Conservation (phyloP, 805 yeast genomes). For the Debaryomyces tyrocola region DNA sequence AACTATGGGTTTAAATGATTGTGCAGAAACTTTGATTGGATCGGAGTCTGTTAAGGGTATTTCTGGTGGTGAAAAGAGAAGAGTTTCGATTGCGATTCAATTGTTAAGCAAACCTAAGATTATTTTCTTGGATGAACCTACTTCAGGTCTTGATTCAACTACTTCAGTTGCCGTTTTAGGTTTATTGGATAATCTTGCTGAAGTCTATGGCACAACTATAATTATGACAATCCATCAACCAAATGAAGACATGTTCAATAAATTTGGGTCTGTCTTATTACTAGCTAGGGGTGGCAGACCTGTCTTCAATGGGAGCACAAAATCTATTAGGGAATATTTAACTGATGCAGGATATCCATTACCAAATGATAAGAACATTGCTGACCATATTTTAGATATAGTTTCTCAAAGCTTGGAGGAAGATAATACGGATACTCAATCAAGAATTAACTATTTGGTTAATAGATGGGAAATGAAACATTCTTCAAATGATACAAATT, state of each 20-base stretch:
- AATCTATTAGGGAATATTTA: constrained; percentile 49
- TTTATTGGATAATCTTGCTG: constrained; percentile 57
- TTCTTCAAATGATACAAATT: constrained; percentile 34
- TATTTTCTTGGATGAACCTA: constrained; percentile 80
- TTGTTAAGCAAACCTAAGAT: constrained; percentile 70
- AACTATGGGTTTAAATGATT: constrained; percentile 68
- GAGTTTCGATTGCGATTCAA: constrained; percentile 82
- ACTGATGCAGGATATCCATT: constrained; percentile 49
- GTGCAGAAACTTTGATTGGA: constrained; percentile 66
- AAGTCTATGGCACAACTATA: constrained; percentile 62
- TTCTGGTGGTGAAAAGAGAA: constrained; percentile 63
- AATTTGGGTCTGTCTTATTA: constrained; percentile 70
- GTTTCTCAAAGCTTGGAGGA: constrained; percentile 48
- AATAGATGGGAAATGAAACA: constrained; percentile 33
- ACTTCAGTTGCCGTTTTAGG: constrained; percentile 69
- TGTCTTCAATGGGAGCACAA: constrained; percentile 62
- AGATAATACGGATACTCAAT: constrained; percentile 15
- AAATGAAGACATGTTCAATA: constrained; percentile 58
- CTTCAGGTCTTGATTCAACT: constrained; percentile 82
- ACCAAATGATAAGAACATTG: constrained; percentile 64
- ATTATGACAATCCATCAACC: constrained; percentile 84
- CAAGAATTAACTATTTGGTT: constrained; percentile 25
- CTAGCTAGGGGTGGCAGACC: constrained; percentile 73
- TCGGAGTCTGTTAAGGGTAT: constrained; percentile 39
- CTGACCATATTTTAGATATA: constrained; percentile 72